A percentile compares a stretch with the other conserved stretches of the same genome.
phyloP scores from a whole-genome alignment of 805 yeast genomes.

The Novakomyces olei region DNA sequence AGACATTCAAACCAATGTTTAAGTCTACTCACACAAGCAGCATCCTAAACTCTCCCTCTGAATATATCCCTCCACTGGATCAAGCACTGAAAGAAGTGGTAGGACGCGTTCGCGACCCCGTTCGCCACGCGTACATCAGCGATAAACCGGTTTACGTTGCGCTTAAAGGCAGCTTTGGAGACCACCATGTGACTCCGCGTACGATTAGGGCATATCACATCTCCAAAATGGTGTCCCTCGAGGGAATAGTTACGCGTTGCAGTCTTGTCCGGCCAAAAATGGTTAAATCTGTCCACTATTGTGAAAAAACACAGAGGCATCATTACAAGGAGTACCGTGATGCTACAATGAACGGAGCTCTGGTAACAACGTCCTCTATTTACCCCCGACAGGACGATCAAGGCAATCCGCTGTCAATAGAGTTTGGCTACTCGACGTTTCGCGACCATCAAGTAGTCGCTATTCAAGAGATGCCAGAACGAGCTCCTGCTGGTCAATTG shows the following conservation, averaged over 20 bases:
- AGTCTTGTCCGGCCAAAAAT: conserved; percentile 85
- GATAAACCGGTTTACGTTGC: conserved; percentile 51
- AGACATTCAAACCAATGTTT: too few species aligned
- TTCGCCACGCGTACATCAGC: conserved; percentile 30
- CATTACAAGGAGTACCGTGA: conserved; percentile 85
- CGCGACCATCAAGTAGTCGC: conserved; percentile 85
- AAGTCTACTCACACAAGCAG: too few species aligned
- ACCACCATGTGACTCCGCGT: conserved; percentile 69
- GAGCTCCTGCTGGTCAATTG: conserved; percentile 93
- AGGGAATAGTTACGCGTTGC: conserved; percentile 88
- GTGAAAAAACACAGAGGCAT: conserved; percentile 61
- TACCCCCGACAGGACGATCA: conserved; percentile 87
- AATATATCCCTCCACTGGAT: conserved; percentile 72
- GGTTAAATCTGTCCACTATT: conserved; percentile 76
- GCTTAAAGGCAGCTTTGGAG: conserved; percentile 80
- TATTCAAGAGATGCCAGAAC: conserved; percentile 93
- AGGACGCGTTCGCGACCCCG: conserved; percentile 41
- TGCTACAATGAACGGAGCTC: conserved; percentile 36
- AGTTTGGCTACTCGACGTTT: conserved; percentile 79
- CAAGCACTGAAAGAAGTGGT: conserved; percentile 67
- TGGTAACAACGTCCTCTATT: conserved; percentile 18
- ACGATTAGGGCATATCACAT: conserved; percentile 55
- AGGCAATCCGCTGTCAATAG: conserved; percentile 71
- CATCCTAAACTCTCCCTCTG: conserved; percentile 56
- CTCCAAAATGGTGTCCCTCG: conserved; percentile 66